Evolutionary conservation across 2,329 filamentous ascomycete genomes (phyloP).

Genomic region (Aspergillus quadrilineatus): DNA sequence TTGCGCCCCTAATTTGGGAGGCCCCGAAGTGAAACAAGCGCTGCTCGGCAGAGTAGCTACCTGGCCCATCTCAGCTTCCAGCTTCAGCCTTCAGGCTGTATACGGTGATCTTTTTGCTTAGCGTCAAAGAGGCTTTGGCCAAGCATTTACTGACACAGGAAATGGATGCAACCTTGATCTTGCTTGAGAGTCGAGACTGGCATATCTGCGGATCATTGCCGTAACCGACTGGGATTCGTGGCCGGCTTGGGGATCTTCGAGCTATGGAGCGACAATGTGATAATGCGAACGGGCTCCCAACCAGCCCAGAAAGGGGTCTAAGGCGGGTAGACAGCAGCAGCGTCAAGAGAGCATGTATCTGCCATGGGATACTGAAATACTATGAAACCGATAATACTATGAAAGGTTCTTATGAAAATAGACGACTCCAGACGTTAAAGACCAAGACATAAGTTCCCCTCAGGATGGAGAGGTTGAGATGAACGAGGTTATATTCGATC

Average conservation of each 20-base stretch:
- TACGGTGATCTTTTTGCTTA: conserved; percentile 1
- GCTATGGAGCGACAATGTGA: neutral
- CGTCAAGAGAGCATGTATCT: too few relatives aligned
- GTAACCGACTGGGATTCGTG: neutral
- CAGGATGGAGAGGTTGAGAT: too few relatives aligned
- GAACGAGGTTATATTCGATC: neutral
- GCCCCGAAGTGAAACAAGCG: conserved; percentile 3
- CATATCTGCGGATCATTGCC: conserved; percentile 1
- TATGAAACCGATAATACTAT: too few relatives aligned
- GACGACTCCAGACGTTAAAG: too few relatives aligned
- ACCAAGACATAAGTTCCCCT: too few relatives aligned
- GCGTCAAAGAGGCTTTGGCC: conserved; percentile 7
- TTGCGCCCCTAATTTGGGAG: neutral
- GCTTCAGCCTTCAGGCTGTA: neutral
- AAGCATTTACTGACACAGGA: conserved; percentile 3
- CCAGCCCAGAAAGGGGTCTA: too few relatives aligned
- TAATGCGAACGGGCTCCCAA: neutral
- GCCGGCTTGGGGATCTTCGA: neutral
- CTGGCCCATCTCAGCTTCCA: neutral
- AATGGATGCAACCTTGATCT: neutral
- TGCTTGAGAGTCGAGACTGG: conserved; percentile 6
- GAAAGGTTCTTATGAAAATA: too few relatives aligned
- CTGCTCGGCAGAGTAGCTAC: neutral
- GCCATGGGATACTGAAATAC: too few relatives aligned
- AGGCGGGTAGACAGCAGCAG: too few relatives aligned